phyloP scores from a whole-genome alignment of 495 filamentous ascomycete genomes.

The Aspergillus coremiiformis region DNA sequence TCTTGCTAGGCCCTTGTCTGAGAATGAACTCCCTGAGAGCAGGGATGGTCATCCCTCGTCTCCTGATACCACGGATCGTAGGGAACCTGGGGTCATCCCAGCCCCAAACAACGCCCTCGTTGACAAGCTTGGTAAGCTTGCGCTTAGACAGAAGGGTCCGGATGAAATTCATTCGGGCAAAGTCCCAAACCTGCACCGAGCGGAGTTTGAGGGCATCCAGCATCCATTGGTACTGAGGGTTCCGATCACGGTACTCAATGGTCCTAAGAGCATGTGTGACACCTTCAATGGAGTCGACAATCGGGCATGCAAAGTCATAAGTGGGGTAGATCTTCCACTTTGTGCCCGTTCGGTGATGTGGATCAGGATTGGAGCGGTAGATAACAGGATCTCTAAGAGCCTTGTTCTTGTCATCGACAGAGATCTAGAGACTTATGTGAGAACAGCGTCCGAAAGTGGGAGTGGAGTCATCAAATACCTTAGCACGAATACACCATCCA shows the following conservation, averaged over 20 bases:
- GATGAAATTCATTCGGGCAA: slow-evolving; percentile 93
- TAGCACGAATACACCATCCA: slow-evolving; percentile 80
- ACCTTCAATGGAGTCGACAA: slow-evolving; percentile 84
- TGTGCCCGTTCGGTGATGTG: slow-evolving; percentile 82
- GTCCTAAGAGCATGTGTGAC: slow-evolving; percentile 93
- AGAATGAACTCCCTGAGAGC: slow-evolving; percentile 88
- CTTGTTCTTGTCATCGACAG: slow-evolving; percentile 74
- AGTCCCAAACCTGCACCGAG: slow-evolving; percentile 93
- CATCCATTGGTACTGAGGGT: slow-evolving; percentile 97
- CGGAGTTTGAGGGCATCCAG: slow-evolving; percentile 77
- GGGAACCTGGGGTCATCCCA: slow-evolving; percentile 97
- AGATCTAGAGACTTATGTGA: slow-evolving; percentile 39
- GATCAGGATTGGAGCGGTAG: slow-evolving; percentile 73
- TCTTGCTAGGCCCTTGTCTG: slow-evolving; percentile 83
- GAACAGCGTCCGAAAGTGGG: background rate
- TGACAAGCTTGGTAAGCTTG: slow-evolving; percentile 90
- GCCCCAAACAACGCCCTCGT: slow-evolving; percentile 76
- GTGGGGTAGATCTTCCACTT: slow-evolving; percentile 95
- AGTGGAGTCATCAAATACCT: slow-evolving; percentile 20
- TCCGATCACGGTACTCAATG: slow-evolving; percentile 95
- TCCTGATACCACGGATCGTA: slow-evolving; percentile 78
- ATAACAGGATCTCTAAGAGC: slow-evolving; percentile 89
- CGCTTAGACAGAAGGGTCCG: slow-evolving; percentile 86
- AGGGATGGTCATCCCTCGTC: slow-evolving; percentile 85
- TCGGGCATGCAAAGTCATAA: slow-evolving; percentile 89